Evolutionary conservation across 805 yeast genomes (phyloP).

Genomic region (Saccharomycopsis javanensis): DNA sequence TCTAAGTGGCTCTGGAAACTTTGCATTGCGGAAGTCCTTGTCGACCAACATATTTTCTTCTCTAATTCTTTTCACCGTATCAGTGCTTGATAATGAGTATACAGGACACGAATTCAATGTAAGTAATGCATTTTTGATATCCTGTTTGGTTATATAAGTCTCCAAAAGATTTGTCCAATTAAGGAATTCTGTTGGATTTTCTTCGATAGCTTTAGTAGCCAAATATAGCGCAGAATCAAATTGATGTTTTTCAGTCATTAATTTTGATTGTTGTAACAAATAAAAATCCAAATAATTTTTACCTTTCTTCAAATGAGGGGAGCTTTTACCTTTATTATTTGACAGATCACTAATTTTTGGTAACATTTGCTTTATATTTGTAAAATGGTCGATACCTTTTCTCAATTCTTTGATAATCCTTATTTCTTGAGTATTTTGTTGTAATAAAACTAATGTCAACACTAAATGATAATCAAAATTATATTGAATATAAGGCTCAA

Average conservation of each 20-base stretch:
- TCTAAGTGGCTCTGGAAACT: conserved; percentile 17
- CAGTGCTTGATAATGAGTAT: conserved; percentile 31
- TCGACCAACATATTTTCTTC: conserved; percentile 16
- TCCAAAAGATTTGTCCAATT: conserved; percentile 61
- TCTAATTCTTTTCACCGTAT: conserved; percentile 27
- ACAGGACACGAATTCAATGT: conserved; percentile 72
- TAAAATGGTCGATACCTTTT: conserved; percentile 10
- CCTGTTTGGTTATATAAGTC: conserved; percentile 45
- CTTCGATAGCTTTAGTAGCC: conserved; percentile 50
- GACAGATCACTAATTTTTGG: background rate
- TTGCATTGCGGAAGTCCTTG: conserved; percentile 1
- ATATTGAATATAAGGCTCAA: conserved; percentile 22
- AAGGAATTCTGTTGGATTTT: conserved; percentile 68
- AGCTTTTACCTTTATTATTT: background rate
- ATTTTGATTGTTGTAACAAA: conserved; percentile 43
- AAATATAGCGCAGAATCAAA: conserved; percentile 46
- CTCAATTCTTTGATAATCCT: conserved; percentile 13
- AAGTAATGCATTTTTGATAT: conserved; percentile 50
- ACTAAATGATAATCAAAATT: conserved; percentile 18
- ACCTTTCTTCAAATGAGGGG: background rate
- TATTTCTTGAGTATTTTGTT: conserved; percentile 9
- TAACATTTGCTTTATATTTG: background rate
- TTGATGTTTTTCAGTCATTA: conserved; percentile 45
- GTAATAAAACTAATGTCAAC: conserved; percentile 6
- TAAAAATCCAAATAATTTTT: conserved; percentile 20